Evolutionary conservation across 208 protist genomes (phyloP).

Genomic region (Trypanosoma brucei): DNA sequence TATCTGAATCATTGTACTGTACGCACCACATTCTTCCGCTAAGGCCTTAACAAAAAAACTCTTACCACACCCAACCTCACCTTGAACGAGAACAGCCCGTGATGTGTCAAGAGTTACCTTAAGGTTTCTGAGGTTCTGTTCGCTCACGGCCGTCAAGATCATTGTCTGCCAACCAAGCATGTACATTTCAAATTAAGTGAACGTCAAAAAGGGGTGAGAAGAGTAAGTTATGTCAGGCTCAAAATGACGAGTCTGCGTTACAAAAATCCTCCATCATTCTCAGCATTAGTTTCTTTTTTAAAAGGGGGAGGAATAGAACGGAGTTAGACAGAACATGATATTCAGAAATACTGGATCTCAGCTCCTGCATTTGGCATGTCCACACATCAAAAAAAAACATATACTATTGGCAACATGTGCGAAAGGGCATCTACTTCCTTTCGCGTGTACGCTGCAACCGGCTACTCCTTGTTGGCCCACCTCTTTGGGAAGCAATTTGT

Average conservation of each 20-base stretch:
- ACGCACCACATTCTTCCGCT: slow-evolving; percentile 46
- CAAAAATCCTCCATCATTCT: too few species aligned
- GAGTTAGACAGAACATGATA: too few species aligned
- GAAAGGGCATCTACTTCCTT: not conserved
- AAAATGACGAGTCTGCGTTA: too few species aligned
- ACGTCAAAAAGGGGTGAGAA: too few species aligned
- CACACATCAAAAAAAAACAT: too few species aligned
- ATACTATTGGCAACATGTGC: too few species aligned
- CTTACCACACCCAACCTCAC: slow-evolving; percentile 84
- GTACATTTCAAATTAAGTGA: not conserved
- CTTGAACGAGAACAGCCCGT: slow-evolving; percentile 78
- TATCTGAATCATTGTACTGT: slow-evolving; percentile 79
- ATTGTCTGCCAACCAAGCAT: slow-evolving; percentile 25
- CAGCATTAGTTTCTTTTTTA: too few species aligned
- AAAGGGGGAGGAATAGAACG: too few species aligned
- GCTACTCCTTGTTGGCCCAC: slow-evolving; percentile 1
- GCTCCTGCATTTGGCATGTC: too few species aligned
- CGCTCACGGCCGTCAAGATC: slow-evolving; percentile 66
- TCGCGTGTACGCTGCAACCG: slow-evolving; percentile 5
- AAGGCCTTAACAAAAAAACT: slow-evolving; percentile 62
- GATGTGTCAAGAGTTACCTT: slow-evolving; percentile 58
- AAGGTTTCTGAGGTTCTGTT: slow-evolving; percentile 63
- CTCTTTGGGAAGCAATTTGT: not conserved
- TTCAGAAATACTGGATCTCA: too few species aligned
- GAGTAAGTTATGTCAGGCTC: too few species aligned